Base-by-base conservation (phyloP, 495 filamentous ascomycete species). In the Penicillium arizonense region DNA sequence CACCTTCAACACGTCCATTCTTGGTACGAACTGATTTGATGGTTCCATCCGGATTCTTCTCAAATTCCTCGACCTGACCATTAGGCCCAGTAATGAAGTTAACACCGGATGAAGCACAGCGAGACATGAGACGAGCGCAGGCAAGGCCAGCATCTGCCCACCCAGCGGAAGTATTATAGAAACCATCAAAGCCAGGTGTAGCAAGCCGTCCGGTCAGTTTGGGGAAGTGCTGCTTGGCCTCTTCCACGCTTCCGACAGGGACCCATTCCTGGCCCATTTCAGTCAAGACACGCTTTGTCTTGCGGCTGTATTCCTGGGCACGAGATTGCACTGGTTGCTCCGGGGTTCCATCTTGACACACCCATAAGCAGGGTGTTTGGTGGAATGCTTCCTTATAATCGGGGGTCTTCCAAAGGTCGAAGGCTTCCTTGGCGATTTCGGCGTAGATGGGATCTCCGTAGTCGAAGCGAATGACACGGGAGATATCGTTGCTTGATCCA, bases 111-210 rank as follows among this genome's bases (percentile, higher is more conserved):
- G 49, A 47, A 12, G 59, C 55, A 58, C 68, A 71, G 2, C 63
- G 56, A 8, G 55, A 58, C 14, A 82, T 73, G 14, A 87, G 61
- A 55, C 79, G 83, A 14, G 62, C 60, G 75, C 91, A 87, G 1
- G 78, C 79, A 1, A 74, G 77, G 26, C 83, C 84, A 3, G 89
- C 89, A 54, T 96, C 82, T 3, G 82, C 89, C 90, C 90, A 96
- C 4, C 90, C 90, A 44, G 77, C 80, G 1, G 65, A 67, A 14
- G 69, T 64, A 60, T 93, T 96, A 36, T 87, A 63, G 64, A 92
- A 96, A 1, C 88, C 90, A 65, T 81, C 79, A 13, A 71, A 69
- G 0, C 87, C 88, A 6, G 74, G 77, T 3, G 75, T 80, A 1
- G 52, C 58, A 5, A 62, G 53, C 1, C 47, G 41, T 4, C 65